Conservation (phyloP, 2,329 filamentous ascomycete genomes). For the Xylariaceae sp. region DNA sequence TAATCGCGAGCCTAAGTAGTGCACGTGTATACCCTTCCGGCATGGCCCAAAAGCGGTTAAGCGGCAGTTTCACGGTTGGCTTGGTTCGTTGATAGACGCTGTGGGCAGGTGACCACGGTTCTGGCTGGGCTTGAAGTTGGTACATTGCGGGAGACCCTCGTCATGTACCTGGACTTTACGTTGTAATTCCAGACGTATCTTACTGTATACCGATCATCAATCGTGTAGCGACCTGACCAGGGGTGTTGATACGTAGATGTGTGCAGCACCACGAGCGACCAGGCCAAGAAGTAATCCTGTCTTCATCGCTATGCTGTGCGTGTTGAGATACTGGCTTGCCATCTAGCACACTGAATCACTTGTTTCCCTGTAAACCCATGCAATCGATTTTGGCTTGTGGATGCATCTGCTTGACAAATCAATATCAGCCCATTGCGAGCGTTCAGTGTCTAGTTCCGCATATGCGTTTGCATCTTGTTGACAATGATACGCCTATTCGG, state of each 20-base stretch:
- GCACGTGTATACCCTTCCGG: conserved; percentile 3
- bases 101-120: no score
- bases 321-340: not conserved
- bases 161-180: conserved; percentile 9
- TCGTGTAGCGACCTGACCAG: not conserved
- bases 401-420: conserved; percentile 2
- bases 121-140: not conserved
- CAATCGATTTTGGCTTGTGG: not conserved
- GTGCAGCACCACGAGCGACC: no score
- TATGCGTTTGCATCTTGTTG: not conserved
- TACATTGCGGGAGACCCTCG: conserved; percentile 3
- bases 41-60: not conserved
- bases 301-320: not conserved
- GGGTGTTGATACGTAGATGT: not conserved
- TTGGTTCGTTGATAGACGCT: no score
- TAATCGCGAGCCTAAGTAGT: not conserved
- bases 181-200: conserved; percentile 2
- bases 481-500: no score
- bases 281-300: no score
- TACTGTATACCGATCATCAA: no score
- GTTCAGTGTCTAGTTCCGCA: not conserved
- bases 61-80: not conserved
- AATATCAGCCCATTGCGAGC: not conserved
- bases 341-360: no score
- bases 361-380: not conserved